phyloP scores from a whole-genome alignment of 177 flowering plant species.

The Vitis hybrid region DNA sequence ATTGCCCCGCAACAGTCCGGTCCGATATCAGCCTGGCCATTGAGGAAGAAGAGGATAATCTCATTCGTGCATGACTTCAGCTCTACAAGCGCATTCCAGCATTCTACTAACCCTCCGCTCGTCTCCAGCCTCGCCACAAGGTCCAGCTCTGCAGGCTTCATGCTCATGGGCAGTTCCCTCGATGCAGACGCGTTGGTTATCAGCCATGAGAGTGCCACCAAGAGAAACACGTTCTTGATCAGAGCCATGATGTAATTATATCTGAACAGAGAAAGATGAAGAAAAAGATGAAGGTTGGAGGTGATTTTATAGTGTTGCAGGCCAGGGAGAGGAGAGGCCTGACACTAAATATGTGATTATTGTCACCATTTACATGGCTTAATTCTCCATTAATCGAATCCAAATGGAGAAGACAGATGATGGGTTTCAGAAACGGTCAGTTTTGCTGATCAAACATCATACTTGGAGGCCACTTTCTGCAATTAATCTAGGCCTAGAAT shows the following conservation, averaged over 20 bases:
- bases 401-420: too few species aligned
- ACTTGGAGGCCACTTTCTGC: too few species aligned
- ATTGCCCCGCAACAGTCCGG: constrained; percentile 40
- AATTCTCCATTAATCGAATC: too few species aligned
- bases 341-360: too few species aligned
- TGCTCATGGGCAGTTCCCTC: background rate
- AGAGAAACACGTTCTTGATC: background rate
- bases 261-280: too few species aligned
- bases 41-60: constrained; percentile 32
- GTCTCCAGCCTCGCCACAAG: constrained; percentile 18
- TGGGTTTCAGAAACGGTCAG: too few species aligned
- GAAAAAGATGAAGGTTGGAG: too few species aligned
- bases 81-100: constrained; percentile 40
- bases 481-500: too few species aligned
- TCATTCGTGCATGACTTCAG: constrained; percentile 41
- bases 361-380: too few species aligned
- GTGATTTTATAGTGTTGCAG: too few species aligned
- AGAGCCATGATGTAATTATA: background rate
- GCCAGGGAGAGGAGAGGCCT: too few species aligned
- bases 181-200: constrained; percentile 8
- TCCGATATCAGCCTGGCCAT: constrained; percentile 29
- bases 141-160: background rate
- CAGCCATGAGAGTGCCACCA: background rate
- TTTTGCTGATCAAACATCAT: too few species aligned
- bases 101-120: constrained; percentile 19